Evolutionary conservation across 2,329 filamentous ascomycete species (phyloP).

Genomic region (Nakataea oryzae): DNA sequence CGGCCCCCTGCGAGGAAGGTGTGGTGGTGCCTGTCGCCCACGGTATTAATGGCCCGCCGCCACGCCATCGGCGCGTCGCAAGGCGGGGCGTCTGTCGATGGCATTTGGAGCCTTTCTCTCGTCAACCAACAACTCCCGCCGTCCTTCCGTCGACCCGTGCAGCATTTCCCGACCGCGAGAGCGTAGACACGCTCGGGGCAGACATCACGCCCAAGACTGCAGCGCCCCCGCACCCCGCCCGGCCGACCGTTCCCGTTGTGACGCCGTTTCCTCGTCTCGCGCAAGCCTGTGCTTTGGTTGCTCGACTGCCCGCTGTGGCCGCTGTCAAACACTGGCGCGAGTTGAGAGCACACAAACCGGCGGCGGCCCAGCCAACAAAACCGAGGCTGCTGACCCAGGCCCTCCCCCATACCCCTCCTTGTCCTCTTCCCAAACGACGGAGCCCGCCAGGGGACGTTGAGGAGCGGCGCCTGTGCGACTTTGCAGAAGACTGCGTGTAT

Average conservation of each 20-base stretch:
- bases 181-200: too few species aligned
- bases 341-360: not conserved
- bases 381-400: not conserved
- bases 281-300: not conserved
- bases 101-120: not conserved
- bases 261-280: not conserved
- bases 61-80: not conserved
- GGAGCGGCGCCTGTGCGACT: not conserved
- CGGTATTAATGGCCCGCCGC: not conserved
- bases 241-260: not conserved
- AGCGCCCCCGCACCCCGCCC: not conserved
- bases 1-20: not conserved
- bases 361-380: not conserved
- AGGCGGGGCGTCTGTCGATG: not conserved
- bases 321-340: not conserved
- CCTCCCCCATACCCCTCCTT: not conserved
- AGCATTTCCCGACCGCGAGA: too few species aligned
- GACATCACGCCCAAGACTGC: not conserved
- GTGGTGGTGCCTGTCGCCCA: not conserved
- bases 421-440: not conserved
- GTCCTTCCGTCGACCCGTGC: not conserved
- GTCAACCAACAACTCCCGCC: not conserved
- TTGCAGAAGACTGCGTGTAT: not conserved
- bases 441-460: too few species aligned
- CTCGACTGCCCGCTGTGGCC: not conserved